phyloP scores from a whole-genome alignment of 179 eudicot species.

The Gypsophila paniculata region DNA sequence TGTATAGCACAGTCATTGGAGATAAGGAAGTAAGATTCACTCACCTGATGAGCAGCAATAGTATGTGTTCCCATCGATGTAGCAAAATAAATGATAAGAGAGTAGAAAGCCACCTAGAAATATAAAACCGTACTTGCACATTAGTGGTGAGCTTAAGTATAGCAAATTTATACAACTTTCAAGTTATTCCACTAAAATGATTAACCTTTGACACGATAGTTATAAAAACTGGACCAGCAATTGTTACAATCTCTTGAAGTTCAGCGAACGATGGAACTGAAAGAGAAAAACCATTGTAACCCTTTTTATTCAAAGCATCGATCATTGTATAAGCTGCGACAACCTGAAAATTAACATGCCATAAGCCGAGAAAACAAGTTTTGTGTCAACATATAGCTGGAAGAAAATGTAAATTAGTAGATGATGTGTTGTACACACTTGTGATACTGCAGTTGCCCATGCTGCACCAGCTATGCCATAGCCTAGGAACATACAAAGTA shows the following conservation, averaged over 20 bases:
- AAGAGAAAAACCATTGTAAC: constrained; percentile 69
- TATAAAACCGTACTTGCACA: constrained; percentile 4
- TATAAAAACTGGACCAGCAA: constrained; percentile 91
- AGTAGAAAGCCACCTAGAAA: constrained; percentile 39
- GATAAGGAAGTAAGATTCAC: not conserved
- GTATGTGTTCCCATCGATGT: constrained; percentile 44
- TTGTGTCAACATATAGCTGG: not conserved
- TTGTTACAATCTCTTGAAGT: constrained; percentile 58
- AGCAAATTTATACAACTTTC: not conserved
- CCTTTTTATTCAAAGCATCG: constrained; percentile 68
- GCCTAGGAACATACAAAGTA: constrained; percentile 62
- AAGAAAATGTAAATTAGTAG: not conserved
- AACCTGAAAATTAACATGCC: constrained; percentile 42
- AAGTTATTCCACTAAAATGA: constrained; percentile 5
- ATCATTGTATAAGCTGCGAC: constrained; percentile 90
- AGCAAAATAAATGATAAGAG: constrained; percentile 38
- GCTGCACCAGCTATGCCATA: constrained; percentile 98
- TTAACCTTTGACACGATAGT: constrained; percentile 91
- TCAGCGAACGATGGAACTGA: constrained; percentile 62
- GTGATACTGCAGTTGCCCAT: constrained; percentile 95
- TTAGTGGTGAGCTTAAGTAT: not conserved
- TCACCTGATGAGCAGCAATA: constrained; percentile 52
- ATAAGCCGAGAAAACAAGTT: constrained; percentile 4
- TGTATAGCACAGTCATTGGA: not conserved
- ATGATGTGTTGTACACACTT: constrained; percentile 41